A percentile compares a stretch with the other conserved stretches of the same genome.
Conservation (phyloP, 2,329 filamentous ascomycete genomes). For the Alternaria solani region DNA sequence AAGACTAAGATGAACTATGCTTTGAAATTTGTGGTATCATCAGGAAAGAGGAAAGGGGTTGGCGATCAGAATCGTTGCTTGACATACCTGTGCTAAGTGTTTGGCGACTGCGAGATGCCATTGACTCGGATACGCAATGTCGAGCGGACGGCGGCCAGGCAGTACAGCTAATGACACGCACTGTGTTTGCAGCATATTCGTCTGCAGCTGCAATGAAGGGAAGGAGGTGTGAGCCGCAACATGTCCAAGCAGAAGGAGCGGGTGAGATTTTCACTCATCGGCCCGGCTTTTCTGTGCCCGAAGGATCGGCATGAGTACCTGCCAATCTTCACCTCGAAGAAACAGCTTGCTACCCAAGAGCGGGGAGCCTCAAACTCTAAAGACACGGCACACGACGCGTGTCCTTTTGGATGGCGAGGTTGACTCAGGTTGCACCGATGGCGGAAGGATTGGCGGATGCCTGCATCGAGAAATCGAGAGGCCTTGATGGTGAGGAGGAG, state of each 20-base stretch:
- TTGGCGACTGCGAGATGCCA: neutral
- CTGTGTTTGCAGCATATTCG: slow-evolving; percentile 7
- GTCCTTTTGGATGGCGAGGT: neutral
- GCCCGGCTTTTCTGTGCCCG: slow-evolving; percentile 8
- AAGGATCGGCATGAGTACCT: slow-evolving; percentile 26
- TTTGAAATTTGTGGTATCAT: slow-evolving; percentile 51
- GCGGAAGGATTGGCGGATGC: slow-evolving; percentile 5
- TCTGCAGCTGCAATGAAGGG: slow-evolving; percentile 6
- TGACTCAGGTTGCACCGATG: neutral
- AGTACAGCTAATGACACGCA: slow-evolving; percentile 3
- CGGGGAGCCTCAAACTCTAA: slow-evolving; percentile 32
- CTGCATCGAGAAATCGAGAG: neutral
- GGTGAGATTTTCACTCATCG: slow-evolving; percentile 12
- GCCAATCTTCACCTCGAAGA: slow-evolving; percentile 22
- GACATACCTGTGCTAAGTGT: slow-evolving; percentile 34
- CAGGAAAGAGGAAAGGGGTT: slow-evolving; percentile 41
- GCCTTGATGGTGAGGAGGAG: slow-evolving; percentile 8
- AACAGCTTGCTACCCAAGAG: slow-evolving; percentile 37
- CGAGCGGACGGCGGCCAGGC: slow-evolving; percentile 5
- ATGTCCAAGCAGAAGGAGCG: neutral
- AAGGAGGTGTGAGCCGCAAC: slow-evolving; percentile 5
- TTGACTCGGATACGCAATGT: neutral
- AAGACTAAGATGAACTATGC: slow-evolving; percentile 56
- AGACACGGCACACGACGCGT: slow-evolving; percentile 10
- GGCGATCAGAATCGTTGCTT: slow-evolving; percentile 9